These are phyloP conservation scores for Remersonia thermophila DNA, from an alignment of 2,329 filamentous ascomycete genomes.

Conservation along the genomic window DNA sequence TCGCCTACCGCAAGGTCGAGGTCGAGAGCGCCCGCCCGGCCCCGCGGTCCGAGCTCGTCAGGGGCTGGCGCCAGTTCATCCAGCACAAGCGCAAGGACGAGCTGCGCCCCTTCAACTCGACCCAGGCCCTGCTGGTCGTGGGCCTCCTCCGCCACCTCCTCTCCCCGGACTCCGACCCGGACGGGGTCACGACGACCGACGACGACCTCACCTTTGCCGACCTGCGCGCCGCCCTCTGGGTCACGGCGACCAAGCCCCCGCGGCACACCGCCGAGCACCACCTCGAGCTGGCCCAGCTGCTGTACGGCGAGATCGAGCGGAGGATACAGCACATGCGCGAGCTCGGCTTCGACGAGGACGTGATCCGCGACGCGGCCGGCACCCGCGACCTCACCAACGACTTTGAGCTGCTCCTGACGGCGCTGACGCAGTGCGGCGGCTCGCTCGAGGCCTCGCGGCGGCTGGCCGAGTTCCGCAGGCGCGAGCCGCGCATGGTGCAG, in stretches of 20 bases:
- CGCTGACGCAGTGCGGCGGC: constrained; percentile 42
- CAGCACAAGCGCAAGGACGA: constrained; percentile 34
- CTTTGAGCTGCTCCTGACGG: constrained; percentile 33
- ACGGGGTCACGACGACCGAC: constrained; percentile 10
- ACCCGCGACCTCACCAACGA: constrained; percentile 15
- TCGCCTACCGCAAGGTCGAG: constrained; percentile 52
- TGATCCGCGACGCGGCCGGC: constrained; percentile 12
- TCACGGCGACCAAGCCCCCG: constrained; percentile 24
- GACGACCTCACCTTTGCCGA: constrained; percentile 29
- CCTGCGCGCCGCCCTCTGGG: constrained; percentile 32
- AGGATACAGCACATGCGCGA: constrained; percentile 13
- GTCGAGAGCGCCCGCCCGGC: constrained; percentile 54
- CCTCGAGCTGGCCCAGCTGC: constrained; percentile 31
- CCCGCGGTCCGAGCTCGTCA: constrained; percentile 45
- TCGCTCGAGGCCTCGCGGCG: constrained; percentile 39
- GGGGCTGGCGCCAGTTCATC: constrained; percentile 55
- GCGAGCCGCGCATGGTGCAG: constrained; percentile 6
- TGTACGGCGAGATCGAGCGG: constrained; percentile 29
- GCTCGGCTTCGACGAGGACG: constrained; percentile 14
- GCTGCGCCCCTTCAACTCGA: constrained; percentile 43
- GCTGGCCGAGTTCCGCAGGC: constrained; percentile 26
- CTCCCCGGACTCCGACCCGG: constrained; percentile 46
- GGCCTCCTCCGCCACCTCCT: constrained; percentile 40
- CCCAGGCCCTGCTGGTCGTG: constrained; percentile 51
- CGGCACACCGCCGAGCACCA: constrained; percentile 34